Evolutionary conservation across 352 stramenopile species (phyloP), one percentile per base, ranked within the genome.

Genomic region (Thalassiosira exigua): DNA sequence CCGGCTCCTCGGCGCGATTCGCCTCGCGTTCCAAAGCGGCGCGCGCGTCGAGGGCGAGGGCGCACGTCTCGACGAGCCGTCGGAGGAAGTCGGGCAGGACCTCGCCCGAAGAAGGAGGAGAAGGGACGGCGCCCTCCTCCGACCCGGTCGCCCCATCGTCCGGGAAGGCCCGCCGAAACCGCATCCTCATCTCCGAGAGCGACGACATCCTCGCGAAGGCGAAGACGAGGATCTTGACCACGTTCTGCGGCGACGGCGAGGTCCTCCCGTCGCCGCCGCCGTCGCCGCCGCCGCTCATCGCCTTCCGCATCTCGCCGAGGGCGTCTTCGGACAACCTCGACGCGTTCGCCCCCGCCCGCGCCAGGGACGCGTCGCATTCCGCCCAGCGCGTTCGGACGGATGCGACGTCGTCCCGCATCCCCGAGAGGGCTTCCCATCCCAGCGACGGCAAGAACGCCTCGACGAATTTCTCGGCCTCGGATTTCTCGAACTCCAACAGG

Each of bases 1-100:
- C 29, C 21, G 68, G 66, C 33, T 72, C 33, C 33, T 39, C 33
- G 4, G 39, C 19, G 36, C 14, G 36, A 44, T 44, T 44, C 7
- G 36, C 36, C 7, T 44, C 36, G 36, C 7, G 7, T 14, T 7
- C 14, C 36, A 14, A 7, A 14, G 7, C 36, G 14, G 36, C 36
- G 7, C 14, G 7, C 36, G 36, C 36, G 36, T 7, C 36, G 7
- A 14, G 7, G 7, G 36, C 36, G 7, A 44, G 14, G 7, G 7
- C 7, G 36, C 36, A 44, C 36, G 14, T 14, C 7, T 44, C 36
- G 36, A 44, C 36, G 7, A 44, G 36, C 36, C 36, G 36, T 14
- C 36, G 36, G 7, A 44, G 36, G 36, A 44, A 44, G 36, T 14
- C 36, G 36, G 36, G 7, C 36, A 44, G 7, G 36, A 44, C 14